Base-by-base conservation (phyloP, 495 filamentous ascomycete species). In the Evernia prunastri region DNA sequence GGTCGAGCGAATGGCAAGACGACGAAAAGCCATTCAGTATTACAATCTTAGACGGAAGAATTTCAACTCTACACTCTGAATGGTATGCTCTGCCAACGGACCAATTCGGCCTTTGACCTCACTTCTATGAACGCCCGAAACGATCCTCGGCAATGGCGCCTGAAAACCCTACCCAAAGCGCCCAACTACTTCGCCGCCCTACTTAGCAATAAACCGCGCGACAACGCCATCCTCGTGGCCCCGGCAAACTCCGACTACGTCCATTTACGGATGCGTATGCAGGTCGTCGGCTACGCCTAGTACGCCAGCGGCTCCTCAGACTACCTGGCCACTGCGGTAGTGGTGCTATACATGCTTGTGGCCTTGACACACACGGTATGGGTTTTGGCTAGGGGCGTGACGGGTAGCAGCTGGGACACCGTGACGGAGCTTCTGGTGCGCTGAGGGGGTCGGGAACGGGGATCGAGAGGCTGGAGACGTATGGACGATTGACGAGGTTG, bases 381-480 rank as follows among this genome's bases (percentile, higher is more conserved):
- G 61, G 23, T 58, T 10, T 25, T 63, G 35, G 33, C 13, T 13
- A 31, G 27, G 8, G 53, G 61, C 10, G 36, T 40, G n/a, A 63
- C 61, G 25, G 31, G 51, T 17, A 58, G 61, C 25, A 47, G 51
- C 51, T 63, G 61, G 61, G 61, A 63, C 3, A 63, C 61, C 8
- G 53, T 43, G 36, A 58, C 61, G 0, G 61, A 63, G 53, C 53
- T 63, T 27, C 35, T 63, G 15, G 61, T 53, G 47, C 39, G 51
- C 37, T 63, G 51, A 42, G 54, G 31, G 61, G 49, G 23, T 56
- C 35, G 58, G 61, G 61, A 31, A 49, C 61, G 11, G 61, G 61
- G 61, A 58, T 63, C 13, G 61, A 63, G 43, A 63, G 51, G 51
- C 49, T 63, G 61, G 23, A 10, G 33, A 63, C 61, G 15, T 58